Evolutionary conservation across 371 early-diverging fungal genomes (phyloP), one percentile per base, ranked within the genome.

Genomic region (Haplosporangium sp.): DNA sequence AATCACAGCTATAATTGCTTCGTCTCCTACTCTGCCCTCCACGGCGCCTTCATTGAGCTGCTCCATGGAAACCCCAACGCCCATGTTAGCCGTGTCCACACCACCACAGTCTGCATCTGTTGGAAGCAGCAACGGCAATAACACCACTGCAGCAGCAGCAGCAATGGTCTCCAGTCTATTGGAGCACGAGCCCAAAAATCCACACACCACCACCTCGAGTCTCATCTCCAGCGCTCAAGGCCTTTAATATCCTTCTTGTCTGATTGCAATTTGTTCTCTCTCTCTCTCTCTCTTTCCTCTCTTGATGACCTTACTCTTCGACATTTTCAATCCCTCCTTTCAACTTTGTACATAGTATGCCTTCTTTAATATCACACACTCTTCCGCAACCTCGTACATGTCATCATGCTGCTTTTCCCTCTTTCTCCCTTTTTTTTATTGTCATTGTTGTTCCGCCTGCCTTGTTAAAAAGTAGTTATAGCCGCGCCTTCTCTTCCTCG

Each of bases 141-240:
- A 50, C 23, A 29, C 43, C 20, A 58, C 62, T n/a, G 66, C 62
- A 7, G 40, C n/a, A n/a, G n/a, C n/a, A n/a, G n/a, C n/a, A n/a
- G n/a, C n/a, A n/a, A n/a, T n/a, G n/a, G n/a, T 69, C 47, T 46
- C 67, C 12, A 47, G 67, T 2, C 54, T 70, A 2, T 51, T 75
- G 59, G 76, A 70, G 36, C 62, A 67, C 13, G 73, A 73, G 45
- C 59, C 66, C 43, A 73, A 61, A 55, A 66, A 41, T 45, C 73
- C 60, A 21, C 20, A 64, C 21, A 63, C 47, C 20, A 36, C 61
- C 48, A 58, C 62, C 36, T 52, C 55, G 10, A 59, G 55, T 21
- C 42, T 67, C 21, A 53, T 64, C 57, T 41, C 67, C 36, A 67
- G 56, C 48, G 23, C 60, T 43, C 67, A 67, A 41, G 52, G 20